Evolutionary conservation across 768 basidiomycete species (phyloP), one percentile per base, ranked within the genome.

Genomic region (Daedaleopsis sinensis): DNA sequence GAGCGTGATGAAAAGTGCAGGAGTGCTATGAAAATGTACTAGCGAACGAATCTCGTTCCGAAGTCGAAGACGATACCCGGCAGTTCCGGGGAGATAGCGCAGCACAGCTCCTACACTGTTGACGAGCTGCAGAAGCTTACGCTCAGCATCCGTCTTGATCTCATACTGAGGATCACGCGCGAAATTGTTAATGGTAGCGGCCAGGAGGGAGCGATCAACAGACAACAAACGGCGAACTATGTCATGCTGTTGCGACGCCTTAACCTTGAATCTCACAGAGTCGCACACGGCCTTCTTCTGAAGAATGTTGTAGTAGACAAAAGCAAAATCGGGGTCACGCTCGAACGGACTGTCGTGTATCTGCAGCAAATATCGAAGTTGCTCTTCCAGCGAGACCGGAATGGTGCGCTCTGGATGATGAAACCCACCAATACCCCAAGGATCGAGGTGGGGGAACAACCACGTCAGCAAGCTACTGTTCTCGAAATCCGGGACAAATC

Each of bases 281-380:
- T 37, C 24, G 23, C 43, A 60, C 1, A 67, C 67, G 0, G 46
- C 1, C 19, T 53, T 51, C 48, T 69, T 69, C n/a, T 65, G 67
- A 1, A 55, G 5, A 18, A 69, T 67, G 19, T 50, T 68, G 38
- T 59, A 69, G 46, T 56, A 68, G 5, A 68, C 59, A 19, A 64
- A 68, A 0, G 58, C 67, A 42, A 66, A 68, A 15, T 62, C 54
- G 0, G 63, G 44, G 54, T 56, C 64, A n/a, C 21, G n/a, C 36
- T 21, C 5, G 44, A 65, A 65, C 11, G 36, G 59, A 3, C 55
- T 42, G 23, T 57, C 42, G 12, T 61, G 23, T 0, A 57, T 3
- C 0, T 16, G 1, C 16, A 61, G 36, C 3, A 57, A 12, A 21
- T 57, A 50, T 11, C 16, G 32, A 18, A 57, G 38, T 13, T 57